Conservation (phyloP, 192 early-diverging fungal genomes). For the Podila horticola region DNA sequence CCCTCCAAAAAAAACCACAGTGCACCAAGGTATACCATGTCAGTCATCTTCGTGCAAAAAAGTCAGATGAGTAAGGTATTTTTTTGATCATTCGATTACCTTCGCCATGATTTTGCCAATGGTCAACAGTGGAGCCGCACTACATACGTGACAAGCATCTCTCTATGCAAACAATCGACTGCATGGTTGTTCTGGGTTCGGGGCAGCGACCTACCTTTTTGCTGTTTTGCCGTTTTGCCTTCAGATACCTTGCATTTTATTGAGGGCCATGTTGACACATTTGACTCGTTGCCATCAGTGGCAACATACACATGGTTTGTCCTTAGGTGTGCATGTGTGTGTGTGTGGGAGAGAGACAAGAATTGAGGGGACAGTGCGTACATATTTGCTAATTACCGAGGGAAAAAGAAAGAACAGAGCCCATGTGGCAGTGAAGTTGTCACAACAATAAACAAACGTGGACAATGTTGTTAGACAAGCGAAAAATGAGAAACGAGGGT, state of each 20-base stretch:
- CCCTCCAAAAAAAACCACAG: background rate
- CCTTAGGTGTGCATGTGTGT: background rate
- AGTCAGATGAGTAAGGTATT: background rate
- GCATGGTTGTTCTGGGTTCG: slow-evolving; percentile 6
- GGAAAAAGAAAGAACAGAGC: slow-evolving; percentile 2
- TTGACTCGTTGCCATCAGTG: slow-evolving; percentile 7
- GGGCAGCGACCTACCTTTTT: slow-evolving; percentile 4
- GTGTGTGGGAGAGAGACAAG: background rate
- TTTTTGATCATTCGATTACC: slow-evolving; percentile 2
- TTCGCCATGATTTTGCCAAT: slow-evolving; percentile 6
- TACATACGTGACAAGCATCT: background rate
- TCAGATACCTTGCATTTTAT: slow-evolving; percentile 4
- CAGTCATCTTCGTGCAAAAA: background rate
- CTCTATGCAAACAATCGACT: background rate
- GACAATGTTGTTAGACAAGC: too few species aligned
- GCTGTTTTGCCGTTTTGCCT: background rate
- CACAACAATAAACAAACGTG: background rate
- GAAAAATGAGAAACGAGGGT: too few species aligned
- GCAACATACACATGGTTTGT: slow-evolving; percentile 2
- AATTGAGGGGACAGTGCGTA: background rate
- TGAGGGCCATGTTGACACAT: slow-evolving; percentile 7
- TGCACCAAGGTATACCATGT: too few species aligned
- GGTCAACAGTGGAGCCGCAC: background rate
- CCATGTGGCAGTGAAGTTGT: slow-evolving; percentile 7
- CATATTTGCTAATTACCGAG: slow-evolving; percentile 7